Percentiles rank a stretch among this genome's conserved stretches.
phyloP scores from a whole-genome alignment of 768 basidiomycete species.

The Phaffia tasmanica region DNA sequence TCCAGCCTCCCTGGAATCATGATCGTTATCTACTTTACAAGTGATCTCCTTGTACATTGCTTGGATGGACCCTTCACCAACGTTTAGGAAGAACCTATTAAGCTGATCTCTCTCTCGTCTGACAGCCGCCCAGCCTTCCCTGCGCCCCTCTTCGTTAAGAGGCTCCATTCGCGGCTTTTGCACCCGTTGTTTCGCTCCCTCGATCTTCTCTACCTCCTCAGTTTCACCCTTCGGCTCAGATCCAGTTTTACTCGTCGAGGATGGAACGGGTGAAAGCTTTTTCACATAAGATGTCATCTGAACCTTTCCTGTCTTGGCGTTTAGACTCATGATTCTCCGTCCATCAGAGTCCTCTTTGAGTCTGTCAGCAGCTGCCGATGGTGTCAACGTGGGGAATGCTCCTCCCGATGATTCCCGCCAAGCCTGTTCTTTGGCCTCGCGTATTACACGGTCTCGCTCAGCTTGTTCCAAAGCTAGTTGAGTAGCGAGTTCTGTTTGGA shows the following conservation, averaged over 20 bases:
- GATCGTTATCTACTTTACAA: not conserved
- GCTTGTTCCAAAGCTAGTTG: constrained; percentile 4
- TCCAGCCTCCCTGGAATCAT: not conserved
- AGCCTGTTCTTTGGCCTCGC: constrained; percentile 11
- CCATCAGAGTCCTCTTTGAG: constrained; percentile 4
- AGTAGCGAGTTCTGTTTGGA: constrained; percentile 7
- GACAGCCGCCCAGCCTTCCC: constrained; percentile 2
- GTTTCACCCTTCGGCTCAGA: not conserved
- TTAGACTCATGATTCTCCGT: constrained; percentile 23
- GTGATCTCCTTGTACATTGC: constrained; percentile 2
- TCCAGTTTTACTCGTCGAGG: not conserved
- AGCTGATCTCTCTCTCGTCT: constrained; percentile 5
- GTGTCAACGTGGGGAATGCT: constrained; percentile 10
- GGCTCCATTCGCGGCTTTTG: not conserved
- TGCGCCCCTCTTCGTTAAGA: constrained; percentile 4
- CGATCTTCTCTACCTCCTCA: not conserved
- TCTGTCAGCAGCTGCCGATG: not conserved
- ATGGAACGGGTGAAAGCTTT: not conserved
- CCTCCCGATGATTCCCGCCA: constrained; percentile 24
- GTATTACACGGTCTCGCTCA: constrained; percentile 14
- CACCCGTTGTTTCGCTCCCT: constrained; percentile 9
- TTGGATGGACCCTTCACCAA: constrained; percentile 11
- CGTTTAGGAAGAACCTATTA: constrained; percentile 15
- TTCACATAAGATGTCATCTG: constrained; percentile 23
- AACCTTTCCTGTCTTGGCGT: constrained; percentile 23